Percentiles rank a stretch among this genome's conserved stretches.
These are phyloP conservation scores for Dactylellina cionopaga DNA, from an alignment of 2,329 filamentous ascomycete genomes.

Conservation along the genomic window DNA sequence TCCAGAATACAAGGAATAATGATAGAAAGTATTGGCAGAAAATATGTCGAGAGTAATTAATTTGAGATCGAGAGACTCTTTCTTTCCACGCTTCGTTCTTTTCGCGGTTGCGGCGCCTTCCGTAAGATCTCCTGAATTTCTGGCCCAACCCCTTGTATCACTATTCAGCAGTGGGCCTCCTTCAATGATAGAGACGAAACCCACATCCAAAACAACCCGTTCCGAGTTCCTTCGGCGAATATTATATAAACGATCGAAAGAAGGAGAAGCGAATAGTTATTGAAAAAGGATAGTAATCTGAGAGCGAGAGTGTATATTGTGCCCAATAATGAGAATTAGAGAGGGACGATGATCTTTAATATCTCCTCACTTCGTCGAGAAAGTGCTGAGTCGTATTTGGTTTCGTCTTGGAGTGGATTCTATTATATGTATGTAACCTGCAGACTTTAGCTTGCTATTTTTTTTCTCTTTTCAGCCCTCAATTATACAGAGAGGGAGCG, in stretches of 20 bases:
- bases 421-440: too few relatives aligned
- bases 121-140: constrained; percentile 47
- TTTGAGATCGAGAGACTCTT: constrained; percentile 23
- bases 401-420: too few relatives aligned
- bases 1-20: constrained; percentile 28
- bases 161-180: constrained; percentile 13
- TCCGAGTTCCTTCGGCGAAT: constrained; percentile 23
- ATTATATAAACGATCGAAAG: background rate
- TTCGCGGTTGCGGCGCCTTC: constrained; percentile 17
- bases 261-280: background rate
- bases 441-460: too few relatives aligned
- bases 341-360: constrained; percentile 32
- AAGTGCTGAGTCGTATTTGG: too few relatives aligned
- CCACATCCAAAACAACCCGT: constrained; percentile 14
- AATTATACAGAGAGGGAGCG: too few relatives aligned
- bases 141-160: constrained; percentile 36
- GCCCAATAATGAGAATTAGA: constrained; percentile 5
- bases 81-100: constrained; percentile 3
- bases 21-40: constrained; percentile 11
- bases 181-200: constrained; percentile 16
- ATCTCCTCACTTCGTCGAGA: constrained; percentile 44
- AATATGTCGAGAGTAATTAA: constrained; percentile 40
- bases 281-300: background rate
- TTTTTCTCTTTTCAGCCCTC: constrained; percentile 52
- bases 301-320: constrained; percentile 2